Evolutionary conservation across 345 rosid genomes (phyloP), one percentile per base, ranked within the genome.

Genomic region (Aurinia saxatilis): DNA sequence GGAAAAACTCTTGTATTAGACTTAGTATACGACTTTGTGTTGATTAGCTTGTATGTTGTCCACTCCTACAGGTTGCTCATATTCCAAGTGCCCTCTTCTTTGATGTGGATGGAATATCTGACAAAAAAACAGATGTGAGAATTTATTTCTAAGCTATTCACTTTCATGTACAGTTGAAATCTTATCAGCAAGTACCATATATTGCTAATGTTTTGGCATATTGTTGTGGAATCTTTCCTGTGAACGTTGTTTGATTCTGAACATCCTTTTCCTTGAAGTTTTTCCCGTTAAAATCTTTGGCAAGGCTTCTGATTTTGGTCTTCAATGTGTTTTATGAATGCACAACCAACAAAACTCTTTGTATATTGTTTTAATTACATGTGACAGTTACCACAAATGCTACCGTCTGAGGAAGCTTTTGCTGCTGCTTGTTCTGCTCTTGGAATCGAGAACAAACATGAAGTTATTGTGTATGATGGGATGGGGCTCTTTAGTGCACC

Each of bases 21-120:
- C 40, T 31, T 41, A 50, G 44, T 34, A 25, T 21, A 68, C 51
- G 41, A n/a, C 7, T 61, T 27, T 10, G 36, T 53, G 27, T 45
- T 54, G 40, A 58, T 71, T 40, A 41, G 31, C 38, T 48, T 35
- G 21, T 38, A 52, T 76, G 41, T 30, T 72, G 16, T 53, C 33
- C 29, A 40, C 45, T 31, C 30, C 62, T 64, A 66, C 84, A 93
- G 97, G 95, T 79, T 72, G 90, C 99, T 77, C 99, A 85, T 73
- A 87, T 93, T 77, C 96, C 97, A 31, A 89, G 91, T 60, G 90
- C 97, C 42, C 83, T 88, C 67, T 95, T 90, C 86, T 95, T 88
- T 62, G 92, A 95, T 66, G 69, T 95, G 60, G 96, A 95, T 83
- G 95, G 99, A 63, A 76, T 95, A 74, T 51, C 84, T n/a, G 96